Conservation (phyloP, 169 alveolate genomes). For the Cyclospora cayetanensis region DNA sequence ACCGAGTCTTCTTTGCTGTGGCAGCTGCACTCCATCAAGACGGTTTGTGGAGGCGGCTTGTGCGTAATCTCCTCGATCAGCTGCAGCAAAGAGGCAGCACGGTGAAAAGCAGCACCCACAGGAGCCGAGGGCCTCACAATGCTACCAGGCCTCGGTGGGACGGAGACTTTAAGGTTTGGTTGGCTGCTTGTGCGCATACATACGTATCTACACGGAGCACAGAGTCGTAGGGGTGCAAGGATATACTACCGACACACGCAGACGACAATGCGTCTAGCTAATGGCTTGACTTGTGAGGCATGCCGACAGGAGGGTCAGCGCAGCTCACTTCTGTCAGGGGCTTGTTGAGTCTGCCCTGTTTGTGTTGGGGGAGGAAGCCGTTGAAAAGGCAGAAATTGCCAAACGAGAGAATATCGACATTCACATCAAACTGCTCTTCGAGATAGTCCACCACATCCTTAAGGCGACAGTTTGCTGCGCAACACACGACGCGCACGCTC, state of each 20-base stretch:
- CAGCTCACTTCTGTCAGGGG: constrained; percentile 78
- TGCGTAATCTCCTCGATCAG: constrained; percentile 73
- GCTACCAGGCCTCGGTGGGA: background rate
- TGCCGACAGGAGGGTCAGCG: background rate
- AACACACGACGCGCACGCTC: too few species aligned
- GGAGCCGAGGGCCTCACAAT: background rate
- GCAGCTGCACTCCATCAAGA: constrained; percentile 51
- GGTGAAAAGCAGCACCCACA: background rate
- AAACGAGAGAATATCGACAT: constrained; percentile 88
- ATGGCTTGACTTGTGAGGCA: background rate
- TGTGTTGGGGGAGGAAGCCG: constrained; percentile 86
- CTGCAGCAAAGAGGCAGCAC: constrained; percentile 71
- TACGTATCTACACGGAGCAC: background rate
- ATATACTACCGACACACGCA: too few species aligned
- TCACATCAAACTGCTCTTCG: constrained; percentile 81
- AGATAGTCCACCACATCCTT: constrained; percentile 78
- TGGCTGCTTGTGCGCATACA: background rate
- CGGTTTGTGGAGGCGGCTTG: background rate
- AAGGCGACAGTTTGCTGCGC: constrained; percentile 79
- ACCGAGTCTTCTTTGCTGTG: constrained; percentile 55
- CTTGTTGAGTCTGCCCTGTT: constrained; percentile 82
- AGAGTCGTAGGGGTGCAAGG: background rate
- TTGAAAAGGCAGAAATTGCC: constrained; percentile 92
- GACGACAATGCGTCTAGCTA: background rate
- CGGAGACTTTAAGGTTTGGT: background rate